Evolutionary conservation across 2,329 filamentous ascomycete genomes (phyloP).

Genomic region (Claviceps sp.): DNA sequence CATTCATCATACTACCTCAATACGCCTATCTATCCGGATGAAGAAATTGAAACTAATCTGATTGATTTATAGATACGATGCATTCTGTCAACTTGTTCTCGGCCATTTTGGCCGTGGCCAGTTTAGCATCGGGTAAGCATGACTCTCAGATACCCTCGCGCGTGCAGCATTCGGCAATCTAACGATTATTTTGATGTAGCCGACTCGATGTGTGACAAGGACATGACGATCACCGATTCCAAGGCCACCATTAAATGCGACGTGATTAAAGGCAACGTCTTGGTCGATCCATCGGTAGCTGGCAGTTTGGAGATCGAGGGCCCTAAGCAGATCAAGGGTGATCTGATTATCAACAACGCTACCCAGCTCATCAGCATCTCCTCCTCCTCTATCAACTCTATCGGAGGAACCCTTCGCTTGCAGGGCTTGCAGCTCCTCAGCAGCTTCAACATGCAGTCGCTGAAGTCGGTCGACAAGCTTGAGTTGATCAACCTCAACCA

Average conservation of each 20-base stretch:
- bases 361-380: slow-evolving; percentile 45
- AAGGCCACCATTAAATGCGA: slow-evolving; percentile 50
- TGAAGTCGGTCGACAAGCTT: slow-evolving; percentile 54
- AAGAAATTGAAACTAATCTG: not conserved
- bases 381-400: slow-evolving; percentile 46
- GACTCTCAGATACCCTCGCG: no score
- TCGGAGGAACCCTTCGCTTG: slow-evolving; percentile 60
- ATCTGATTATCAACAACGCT: slow-evolving; percentile 49
- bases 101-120: slow-evolving; percentile 29
- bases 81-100: slow-evolving; percentile 30
- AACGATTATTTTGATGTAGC: slow-evolving; percentile 1
- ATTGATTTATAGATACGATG: slow-evolving; percentile 24
- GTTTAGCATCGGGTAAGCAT: slow-evolving; percentile 29
- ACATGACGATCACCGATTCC: slow-evolving; percentile 51
- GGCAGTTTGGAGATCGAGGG: slow-evolving; percentile 50
- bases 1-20: not conserved
- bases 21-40: not conserved
- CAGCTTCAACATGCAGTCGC: slow-evolving; percentile 49
- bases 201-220: slow-evolving; percentile 29
- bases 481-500: slow-evolving; percentile 58
- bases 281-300: slow-evolving; percentile 42
- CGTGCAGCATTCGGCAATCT: not conserved
- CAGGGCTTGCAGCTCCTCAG: slow-evolving; percentile 55
- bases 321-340: slow-evolving; percentile 40
- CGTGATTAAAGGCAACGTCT: slow-evolving; percentile 56